Base-by-base conservation (phyloP, 1,284 basidiomycete genomes). In the Cryptococcus sp. region DNA sequence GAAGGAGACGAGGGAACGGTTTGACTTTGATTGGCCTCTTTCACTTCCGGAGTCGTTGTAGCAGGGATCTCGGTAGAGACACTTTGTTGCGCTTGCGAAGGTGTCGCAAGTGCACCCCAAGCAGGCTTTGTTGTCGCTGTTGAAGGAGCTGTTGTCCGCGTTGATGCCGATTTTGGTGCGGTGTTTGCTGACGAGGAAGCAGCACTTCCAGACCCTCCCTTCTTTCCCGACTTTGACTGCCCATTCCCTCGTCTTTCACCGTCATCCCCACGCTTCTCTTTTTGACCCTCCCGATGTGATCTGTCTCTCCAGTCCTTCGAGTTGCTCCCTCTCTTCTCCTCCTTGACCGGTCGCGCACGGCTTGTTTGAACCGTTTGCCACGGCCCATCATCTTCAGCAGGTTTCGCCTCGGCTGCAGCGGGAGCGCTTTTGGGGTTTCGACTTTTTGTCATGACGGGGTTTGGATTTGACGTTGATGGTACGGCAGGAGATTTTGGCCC, bases 311-410 rank as follows among this genome's bases (percentile, higher is more conserved):
- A 71, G 45, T 71, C 66, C 25, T 65, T 64, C 1, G 72, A 74
- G 59, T 66, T 71, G 53, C 71, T 73, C 16, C 69, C 69, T 3
- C 59, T 57, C 49, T 65, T 64, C 56, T 69, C 67, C 51, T 72
- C 69, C 38, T 50, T 60, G 25, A 27, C 56, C 48, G 23, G 51
- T 16, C 60, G 54, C 31, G 52, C 53, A 23, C 68, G 61, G 16
- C 51, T 42, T 11, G 62, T 53, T n/a, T 66, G 62, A 1, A 74
- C 73, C 25, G 70, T 74, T 58, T 74, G 68, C 73, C 73, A 74
- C 35, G 61, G 47, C 47, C 64, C 73, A 45, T 73, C 71, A 20
- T 71, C 70, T 44, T 66, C 66, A 23, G 41, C 42, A 15, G 53
- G 22, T 10, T 56, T 40, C 49, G 50, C 31, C 17, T 50, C 17